phyloP scores from a whole-genome alignment of 305 asterid genomes.

The Fraxinus baroniana region DNA sequence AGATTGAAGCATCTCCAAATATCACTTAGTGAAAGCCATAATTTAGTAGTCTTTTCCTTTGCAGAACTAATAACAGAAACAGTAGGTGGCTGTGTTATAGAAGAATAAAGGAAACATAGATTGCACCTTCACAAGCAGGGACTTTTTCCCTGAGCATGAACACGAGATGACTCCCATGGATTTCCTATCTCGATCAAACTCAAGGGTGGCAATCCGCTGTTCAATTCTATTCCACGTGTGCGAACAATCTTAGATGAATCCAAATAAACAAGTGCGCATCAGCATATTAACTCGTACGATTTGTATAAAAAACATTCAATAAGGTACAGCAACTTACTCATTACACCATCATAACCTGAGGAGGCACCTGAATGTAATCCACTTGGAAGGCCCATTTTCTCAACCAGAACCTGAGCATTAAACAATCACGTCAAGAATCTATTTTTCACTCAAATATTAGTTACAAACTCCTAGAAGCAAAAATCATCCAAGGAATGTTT shows the following conservation, averaged over 20 bases:
- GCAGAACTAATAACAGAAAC: background rate
- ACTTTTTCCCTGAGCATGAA: constrained; percentile 55
- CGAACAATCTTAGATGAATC: constrained; percentile 57
- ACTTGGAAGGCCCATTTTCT: constrained; percentile 90
- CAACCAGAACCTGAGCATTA: constrained; percentile 72
- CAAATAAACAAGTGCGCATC: constrained; percentile 20
- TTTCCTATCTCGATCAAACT: constrained; percentile 90
- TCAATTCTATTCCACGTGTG: constrained; percentile 67
- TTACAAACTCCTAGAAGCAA: background rate
- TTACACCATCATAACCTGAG: constrained; percentile 47
- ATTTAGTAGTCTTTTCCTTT: background rate
- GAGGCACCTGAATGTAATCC: constrained; percentile 48
- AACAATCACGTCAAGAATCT: constrained; percentile 22
- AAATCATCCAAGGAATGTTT: background rate
- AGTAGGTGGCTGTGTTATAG: background rate
- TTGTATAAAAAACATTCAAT: constrained; percentile 4
- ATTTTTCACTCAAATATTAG: constrained; percentile 11
- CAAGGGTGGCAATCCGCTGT: constrained; percentile 85
- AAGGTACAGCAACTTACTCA: constrained; percentile 50
- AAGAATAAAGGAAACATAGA: constrained; percentile 7
- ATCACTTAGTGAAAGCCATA: background rate
- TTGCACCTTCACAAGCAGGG: constrained; percentile 76
- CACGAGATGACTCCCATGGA: constrained; percentile 86
- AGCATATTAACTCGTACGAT: constrained; percentile 18
- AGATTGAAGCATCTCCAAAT: background rate